These are phyloP conservation scores for Paracoccidioides lutzii DNA, from an alignment of 2,329 filamentous ascomycete species.

Conservation along the genomic window DNA sequence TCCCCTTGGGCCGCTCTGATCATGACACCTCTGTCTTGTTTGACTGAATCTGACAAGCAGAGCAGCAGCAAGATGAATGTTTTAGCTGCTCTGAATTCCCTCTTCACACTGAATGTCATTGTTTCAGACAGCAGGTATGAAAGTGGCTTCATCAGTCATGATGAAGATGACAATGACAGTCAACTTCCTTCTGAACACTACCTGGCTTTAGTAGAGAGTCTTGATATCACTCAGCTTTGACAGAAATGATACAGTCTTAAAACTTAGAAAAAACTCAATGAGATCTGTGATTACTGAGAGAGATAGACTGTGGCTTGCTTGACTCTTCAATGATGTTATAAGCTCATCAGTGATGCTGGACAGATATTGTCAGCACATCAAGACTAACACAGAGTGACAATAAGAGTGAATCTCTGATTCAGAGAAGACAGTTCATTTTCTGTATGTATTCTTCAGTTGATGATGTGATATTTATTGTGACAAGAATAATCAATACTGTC, in stretches of 20 bases:
- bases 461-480: slow-evolving; percentile 11
- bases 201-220: slow-evolving; percentile 14
- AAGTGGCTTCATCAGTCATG: slow-evolving; percentile 7
- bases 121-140: slow-evolving; percentile 13
- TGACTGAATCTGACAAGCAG: slow-evolving; percentile 3
- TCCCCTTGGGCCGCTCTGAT: slow-evolving; percentile 4
- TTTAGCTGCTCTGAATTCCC: slow-evolving; percentile 9
- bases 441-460: slow-evolving; percentile 16
- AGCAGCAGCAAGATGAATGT: slow-evolving; percentile 12
- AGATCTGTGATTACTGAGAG: slow-evolving; percentile 16
- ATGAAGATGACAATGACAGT: slow-evolving; percentile 7
- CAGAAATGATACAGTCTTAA: slow-evolving; percentile 18
- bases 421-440: slow-evolving; percentile 18
- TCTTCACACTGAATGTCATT: slow-evolving; percentile 9
- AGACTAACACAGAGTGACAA: slow-evolving; percentile 12
- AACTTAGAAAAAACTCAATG: slow-evolving; percentile 17
- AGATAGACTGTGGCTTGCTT: slow-evolving; percentile 8
- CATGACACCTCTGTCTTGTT: slow-evolving; percentile 8
- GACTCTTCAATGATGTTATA: not conserved
- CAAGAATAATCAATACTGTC: slow-evolving; percentile 10
- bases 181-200: slow-evolving; percentile 15
- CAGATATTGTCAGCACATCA: slow-evolving; percentile 15
- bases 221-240: slow-evolving; percentile 17
- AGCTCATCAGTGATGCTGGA: slow-evolving; percentile 1
- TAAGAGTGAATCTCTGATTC: slow-evolving; percentile 16